Percentiles rank a stretch among this genome's conserved stretches.
Evolutionary conservation across 2,329 filamentous ascomycete species (phyloP).

Genomic region (Cadophora gregata): DNA sequence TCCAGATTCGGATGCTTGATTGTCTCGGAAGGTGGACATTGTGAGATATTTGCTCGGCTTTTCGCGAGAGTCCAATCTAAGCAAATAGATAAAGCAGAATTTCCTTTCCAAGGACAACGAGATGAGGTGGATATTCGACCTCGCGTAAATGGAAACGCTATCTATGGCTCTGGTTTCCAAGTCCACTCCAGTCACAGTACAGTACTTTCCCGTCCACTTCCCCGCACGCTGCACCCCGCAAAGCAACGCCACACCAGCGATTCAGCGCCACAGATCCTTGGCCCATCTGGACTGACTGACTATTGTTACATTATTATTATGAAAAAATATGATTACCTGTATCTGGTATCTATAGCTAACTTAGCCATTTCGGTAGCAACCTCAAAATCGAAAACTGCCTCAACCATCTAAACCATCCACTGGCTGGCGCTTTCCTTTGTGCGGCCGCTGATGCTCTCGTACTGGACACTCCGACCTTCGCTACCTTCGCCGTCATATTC

Average conservation of each 20-base stretch:
- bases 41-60: background rate
- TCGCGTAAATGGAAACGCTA: background rate
- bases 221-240: no score
- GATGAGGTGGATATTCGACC: background rate
- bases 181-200: background rate
- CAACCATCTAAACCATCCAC: background rate
- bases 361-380: slow-evolving; percentile 1
- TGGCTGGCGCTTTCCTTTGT: background rate
- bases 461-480: background rate
- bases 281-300: no score
- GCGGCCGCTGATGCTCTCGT: background rate
- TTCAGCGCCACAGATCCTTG: no score
- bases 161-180: no score
- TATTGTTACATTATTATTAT: no score
- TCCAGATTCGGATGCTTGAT: background rate
- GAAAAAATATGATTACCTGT: no score
- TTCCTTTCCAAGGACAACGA: background rate
- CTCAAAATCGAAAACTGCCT: slow-evolving; percentile 8
- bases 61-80: background rate
- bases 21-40: background rate
- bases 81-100: background rate
- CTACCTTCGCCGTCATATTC: background rate
- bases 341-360: background rate
- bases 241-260: no score
- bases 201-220: background rate